Evolutionary conservation across 768 basidiomycete genomes (phyloP), one percentile per base, ranked within the genome.

Genomic region (Astraeus odoratus): DNA sequence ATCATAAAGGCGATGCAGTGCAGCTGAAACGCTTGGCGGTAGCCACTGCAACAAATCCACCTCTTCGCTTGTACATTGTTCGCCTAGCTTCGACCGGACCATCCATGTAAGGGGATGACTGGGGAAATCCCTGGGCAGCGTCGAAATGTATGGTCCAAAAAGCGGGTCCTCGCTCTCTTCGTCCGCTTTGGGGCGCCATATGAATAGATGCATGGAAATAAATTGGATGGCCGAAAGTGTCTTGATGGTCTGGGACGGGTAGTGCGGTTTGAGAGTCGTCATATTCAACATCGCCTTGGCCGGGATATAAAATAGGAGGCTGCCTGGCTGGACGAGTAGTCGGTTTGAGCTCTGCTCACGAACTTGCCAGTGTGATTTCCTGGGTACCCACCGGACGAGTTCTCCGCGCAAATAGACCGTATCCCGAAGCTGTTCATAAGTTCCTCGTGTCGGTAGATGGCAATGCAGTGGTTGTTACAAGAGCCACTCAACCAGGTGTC

Each of bases 61-160:
- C 4, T 60, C 63, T 43, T 49, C 42, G 36, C 18, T 35, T 20
- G 27, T 19, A 20, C 23, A 29, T 43, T 9, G 40, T 47, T 29
- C 44, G 44, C 40, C 38, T 43, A 42, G 23, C 47, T 55, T 56
- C 43, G 62, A 56, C 12, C 53, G 49, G 38, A 76, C 69, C 4
- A 75, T 47, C 89, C 88, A 92, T 16, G 81, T 76, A n/a, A 96
- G 68, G 5, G 94, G 95, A 66, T 96, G 92, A 20, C 69, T 69
- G 33, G 72, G 72, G 60, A 98, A 94, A 23, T 80, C 64, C 44
- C 60, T 59, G 2, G 95, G 95, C 22, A 97, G 66, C 1, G 80
- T 73, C 0, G 83, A 80, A 37, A 96, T 80, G 59, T 91, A 96
- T 1, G 88, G 83, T 22, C 83, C 78, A 60, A 82, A 83, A 12